A percentile compares a stretch with the other conserved stretches of the same genome.
phyloP scores from a whole-genome alignment of 2,329 filamentous ascomycete genomes.

The Orbilia oligospora region DNA sequence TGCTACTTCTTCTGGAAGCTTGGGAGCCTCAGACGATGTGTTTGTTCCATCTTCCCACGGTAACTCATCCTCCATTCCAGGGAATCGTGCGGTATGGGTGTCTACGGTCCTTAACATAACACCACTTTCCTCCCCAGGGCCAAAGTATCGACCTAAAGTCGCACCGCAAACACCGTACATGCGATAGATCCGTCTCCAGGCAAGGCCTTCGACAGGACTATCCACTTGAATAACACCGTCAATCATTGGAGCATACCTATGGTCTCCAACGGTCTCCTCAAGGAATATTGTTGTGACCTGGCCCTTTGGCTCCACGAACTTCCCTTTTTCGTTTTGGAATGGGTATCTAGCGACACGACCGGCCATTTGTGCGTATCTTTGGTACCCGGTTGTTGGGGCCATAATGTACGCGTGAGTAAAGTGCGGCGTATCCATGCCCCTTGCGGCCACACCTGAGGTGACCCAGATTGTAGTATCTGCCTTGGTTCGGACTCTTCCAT shows the following conservation, averaged over 20 bases:
- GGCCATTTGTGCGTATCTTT: slow-evolving; percentile 54
- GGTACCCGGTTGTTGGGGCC: slow-evolving; percentile 52
- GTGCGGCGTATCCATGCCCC: slow-evolving; percentile 50
- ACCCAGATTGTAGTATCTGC: slow-evolving; percentile 54
- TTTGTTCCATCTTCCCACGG: slow-evolving; percentile 54
- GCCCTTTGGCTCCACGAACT: slow-evolving; percentile 40
- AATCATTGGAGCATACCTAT: slow-evolving; percentile 43
- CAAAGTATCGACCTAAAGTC: slow-evolving; percentile 48
- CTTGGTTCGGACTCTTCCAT: slow-evolving; percentile 32
- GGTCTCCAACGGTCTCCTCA: slow-evolving; percentile 33
- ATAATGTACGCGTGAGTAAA: slow-evolving; percentile 59
- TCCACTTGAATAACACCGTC: slow-evolving; percentile 58
- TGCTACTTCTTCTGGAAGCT: background rate
- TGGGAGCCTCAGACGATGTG: background rate
- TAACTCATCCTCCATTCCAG: slow-evolving; percentile 43
- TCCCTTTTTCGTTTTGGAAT: slow-evolving; percentile 19
- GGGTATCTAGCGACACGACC: slow-evolving; percentile 55
- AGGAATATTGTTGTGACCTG: slow-evolving; percentile 52
- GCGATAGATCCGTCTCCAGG: slow-evolving; percentile 55
- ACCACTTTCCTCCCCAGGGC: slow-evolving; percentile 33
- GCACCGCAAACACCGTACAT: slow-evolving; percentile 57
- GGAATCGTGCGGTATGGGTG: slow-evolving; percentile 28
- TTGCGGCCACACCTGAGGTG: slow-evolving; percentile 8
- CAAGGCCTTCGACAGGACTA: slow-evolving; percentile 56
- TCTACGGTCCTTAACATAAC: slow-evolving; percentile 43